Evolutionary conservation across 2,329 filamentous ascomycete species (phyloP).

Genomic region (Aspergillus amoenus): DNA sequence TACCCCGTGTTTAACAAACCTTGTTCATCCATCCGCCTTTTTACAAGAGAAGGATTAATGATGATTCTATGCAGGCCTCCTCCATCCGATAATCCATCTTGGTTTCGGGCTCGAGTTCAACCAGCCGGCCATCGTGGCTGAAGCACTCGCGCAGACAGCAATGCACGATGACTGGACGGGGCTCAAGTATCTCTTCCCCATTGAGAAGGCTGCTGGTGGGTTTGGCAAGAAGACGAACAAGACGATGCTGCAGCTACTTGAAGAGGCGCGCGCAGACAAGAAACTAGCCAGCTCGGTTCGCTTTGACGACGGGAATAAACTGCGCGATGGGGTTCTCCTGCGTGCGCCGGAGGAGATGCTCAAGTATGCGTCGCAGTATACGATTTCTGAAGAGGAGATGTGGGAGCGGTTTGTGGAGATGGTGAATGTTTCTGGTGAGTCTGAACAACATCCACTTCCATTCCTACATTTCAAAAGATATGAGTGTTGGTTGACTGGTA

Average conservation of each 20-base stretch:
- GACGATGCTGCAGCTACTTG: constrained; percentile 59
- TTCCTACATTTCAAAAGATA: background rate
- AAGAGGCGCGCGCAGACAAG: constrained; percentile 57
- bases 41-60: too few relatives aligned
- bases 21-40: too few relatives aligned
- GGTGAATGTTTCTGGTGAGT: constrained; percentile 61
- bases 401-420: constrained; percentile 63
- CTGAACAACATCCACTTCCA: background rate
- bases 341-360: constrained; percentile 66
- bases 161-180: constrained; percentile 63
- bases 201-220: constrained; percentile 35
- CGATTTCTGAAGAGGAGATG: constrained; percentile 57
- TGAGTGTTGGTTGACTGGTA: background rate
- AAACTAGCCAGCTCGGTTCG: constrained; percentile 56
- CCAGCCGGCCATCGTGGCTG: constrained; percentile 77
- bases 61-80: constrained; percentile 50
- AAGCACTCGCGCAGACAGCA: constrained; percentile 74
- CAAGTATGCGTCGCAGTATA: constrained; percentile 59
- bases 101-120: constrained; percentile 81
- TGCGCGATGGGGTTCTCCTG: constrained; percentile 66
- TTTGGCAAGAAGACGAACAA: constrained; percentile 33
- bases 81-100: constrained; percentile 82
- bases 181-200: constrained; percentile 48
- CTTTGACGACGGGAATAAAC: constrained; percentile 60
- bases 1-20: too few relatives aligned